These are phyloP conservation scores for Clavispora santaluciae DNA, from an alignment of 805 yeast genomes.

Conservation along the genomic window DNA sequence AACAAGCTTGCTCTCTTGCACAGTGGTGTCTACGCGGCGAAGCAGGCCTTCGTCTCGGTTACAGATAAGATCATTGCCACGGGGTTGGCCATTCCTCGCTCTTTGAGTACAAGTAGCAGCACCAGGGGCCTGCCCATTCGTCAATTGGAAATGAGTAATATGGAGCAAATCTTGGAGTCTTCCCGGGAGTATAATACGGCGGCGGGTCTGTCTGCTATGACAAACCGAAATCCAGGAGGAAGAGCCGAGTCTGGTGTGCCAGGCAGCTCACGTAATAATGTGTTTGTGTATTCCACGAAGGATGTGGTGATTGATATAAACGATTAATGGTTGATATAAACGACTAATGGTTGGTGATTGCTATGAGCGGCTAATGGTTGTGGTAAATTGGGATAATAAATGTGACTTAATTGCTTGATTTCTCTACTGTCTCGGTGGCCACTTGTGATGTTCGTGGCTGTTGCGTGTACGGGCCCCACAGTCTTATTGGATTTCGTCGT, in stretches of 20 bases:
- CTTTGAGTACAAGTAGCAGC: slow-evolving; percentile 31
- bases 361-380: background rate
- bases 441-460: no score
- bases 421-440: no score
- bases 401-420: background rate
- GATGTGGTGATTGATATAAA: slow-evolving; percentile 26
- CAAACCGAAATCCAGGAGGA: background rate
- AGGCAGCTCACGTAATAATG: slow-evolving; percentile 26
- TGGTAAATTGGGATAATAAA: background rate
- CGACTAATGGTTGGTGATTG: no score
- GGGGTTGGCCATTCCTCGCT: slow-evolving; percentile 54
- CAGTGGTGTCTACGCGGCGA: slow-evolving; percentile 4
- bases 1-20: background rate
- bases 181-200: no score
- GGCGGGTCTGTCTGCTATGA: background rate
- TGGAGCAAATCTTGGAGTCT: background rate
- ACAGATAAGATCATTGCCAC: slow-evolving; percentile 54
- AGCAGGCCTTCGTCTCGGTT: slow-evolving; percentile 36
- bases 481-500: slow-evolving; percentile 26
- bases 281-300: slow-evolving; percentile 35
- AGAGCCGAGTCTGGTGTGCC: background rate
- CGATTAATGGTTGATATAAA: slow-evolving; percentile 4
- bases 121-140: background rate
- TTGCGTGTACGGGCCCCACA: background rate
- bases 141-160: background rate